These are phyloP conservation scores for Raffaelea arxii DNA, from an alignment of 2,329 filamentous ascomycete genomes.

Conservation along the genomic window DNA sequence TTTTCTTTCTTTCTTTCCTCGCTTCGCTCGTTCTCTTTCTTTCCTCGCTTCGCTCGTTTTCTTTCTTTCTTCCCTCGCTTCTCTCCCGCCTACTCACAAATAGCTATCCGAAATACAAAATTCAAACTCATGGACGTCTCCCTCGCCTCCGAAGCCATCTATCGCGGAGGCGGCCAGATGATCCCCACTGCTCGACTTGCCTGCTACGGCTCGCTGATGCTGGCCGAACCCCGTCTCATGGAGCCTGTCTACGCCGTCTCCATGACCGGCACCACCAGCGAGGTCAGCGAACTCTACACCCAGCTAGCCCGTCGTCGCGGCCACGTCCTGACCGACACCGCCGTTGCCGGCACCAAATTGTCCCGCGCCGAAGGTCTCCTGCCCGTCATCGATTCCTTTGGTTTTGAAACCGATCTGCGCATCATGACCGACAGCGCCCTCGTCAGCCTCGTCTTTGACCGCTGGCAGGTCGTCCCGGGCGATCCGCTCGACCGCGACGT, in stretches of 20 bases:
- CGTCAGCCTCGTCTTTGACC: constrained; percentile 86
- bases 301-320: constrained; percentile 80
- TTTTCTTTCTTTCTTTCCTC: constrained; percentile 21
- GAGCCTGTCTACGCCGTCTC: constrained; percentile 89
- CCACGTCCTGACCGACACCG: constrained; percentile 88
- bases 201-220: constrained; percentile 92
- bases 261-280: constrained; percentile 86
- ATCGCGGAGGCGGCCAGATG: constrained; percentile 90
- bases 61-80: constrained; percentile 12
- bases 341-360: constrained; percentile 86
- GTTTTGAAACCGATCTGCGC: constrained; percentile 92
- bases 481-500: constrained; percentile 88
- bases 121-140: constrained; percentile 91
- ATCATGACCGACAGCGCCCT: constrained; percentile 94
- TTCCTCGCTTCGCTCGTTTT: no score
- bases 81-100: constrained; percentile 9
- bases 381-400: constrained; percentile 94
- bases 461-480: constrained; percentile 91
- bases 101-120: constrained; percentile 92
- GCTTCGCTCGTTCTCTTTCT: no score
- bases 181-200: constrained; percentile 90
- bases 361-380: constrained; percentile 87
- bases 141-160: constrained; percentile 83
- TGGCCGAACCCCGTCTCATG: constrained; percentile 94
- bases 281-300: constrained; percentile 82